Percentiles rank a stretch among this genome's conserved stretches.
Evolutionary conservation across 1,139 yeast genomes (phyloP).

Genomic region (Debaryomyces subglobosus): DNA sequence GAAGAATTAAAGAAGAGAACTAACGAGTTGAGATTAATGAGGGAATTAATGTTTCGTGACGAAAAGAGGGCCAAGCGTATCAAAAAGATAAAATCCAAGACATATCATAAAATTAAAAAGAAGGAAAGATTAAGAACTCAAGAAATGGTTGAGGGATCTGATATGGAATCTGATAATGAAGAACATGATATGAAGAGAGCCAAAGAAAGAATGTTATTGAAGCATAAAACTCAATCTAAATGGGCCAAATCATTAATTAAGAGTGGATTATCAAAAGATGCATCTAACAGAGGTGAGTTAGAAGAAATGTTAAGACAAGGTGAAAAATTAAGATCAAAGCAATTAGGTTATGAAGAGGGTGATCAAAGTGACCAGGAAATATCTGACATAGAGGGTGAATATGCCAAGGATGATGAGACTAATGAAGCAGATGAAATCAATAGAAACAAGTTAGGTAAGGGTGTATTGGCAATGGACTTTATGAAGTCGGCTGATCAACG

Average conservation of each 20-base stretch:
- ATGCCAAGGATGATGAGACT: constrained; percentile 37
- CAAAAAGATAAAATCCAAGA: constrained; percentile 91
- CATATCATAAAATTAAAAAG: constrained; percentile 83
- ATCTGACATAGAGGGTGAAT: constrained; percentile 55
- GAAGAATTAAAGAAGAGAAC: constrained; percentile 82
- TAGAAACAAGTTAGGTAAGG: constrained; percentile 67
- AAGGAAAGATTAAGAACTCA: constrained; percentile 76
- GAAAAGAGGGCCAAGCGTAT: constrained; percentile 88
- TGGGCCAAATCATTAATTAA: constrained; percentile 94
- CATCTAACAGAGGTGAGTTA: constrained; percentile 79
- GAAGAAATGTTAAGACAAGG: constrained; percentile 94
- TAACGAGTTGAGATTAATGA: constrained; percentile 83
- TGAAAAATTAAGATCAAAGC: constrained; percentile 72
- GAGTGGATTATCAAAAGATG: constrained; percentile 88
- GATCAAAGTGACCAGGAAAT: constrained; percentile 52
- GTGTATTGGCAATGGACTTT: constrained; percentile 91
- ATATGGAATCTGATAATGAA: constrained; percentile 54
- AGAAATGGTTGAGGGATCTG: constrained; percentile 68
- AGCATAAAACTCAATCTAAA: constrained; percentile 82
- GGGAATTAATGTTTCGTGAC: constrained; percentile 95
- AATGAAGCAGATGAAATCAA: constrained; percentile 33
- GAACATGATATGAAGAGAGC: constrained; percentile 79
- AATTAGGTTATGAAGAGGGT: constrained; percentile 67
- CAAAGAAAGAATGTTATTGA: constrained; percentile 86
- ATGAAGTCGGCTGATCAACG: constrained; percentile 85